Evolutionary conservation across 768 basidiomycete species (phyloP).

Genomic region (Pisolithus marmoratus): DNA sequence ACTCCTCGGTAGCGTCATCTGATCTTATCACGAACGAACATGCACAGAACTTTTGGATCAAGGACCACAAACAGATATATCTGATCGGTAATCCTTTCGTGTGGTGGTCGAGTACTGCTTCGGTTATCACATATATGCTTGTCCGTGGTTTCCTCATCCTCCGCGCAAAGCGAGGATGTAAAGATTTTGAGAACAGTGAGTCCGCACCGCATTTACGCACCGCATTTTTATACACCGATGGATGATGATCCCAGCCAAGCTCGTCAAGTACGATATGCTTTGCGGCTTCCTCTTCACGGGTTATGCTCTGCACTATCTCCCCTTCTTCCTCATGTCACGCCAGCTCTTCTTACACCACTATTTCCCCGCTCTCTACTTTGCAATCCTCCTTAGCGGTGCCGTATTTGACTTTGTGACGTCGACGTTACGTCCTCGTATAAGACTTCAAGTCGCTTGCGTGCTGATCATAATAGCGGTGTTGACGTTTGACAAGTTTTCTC

Average conservation of each 20-base stretch:
- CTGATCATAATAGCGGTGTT: conserved; percentile 68
- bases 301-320: conserved; percentile 91
- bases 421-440: conserved; percentile 63
- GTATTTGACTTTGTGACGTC: conserved; percentile 87
- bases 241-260: conserved; percentile 51
- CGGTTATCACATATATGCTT: conserved; percentile 60
- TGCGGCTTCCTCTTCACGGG: conserved; percentile 90
- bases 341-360: conserved; percentile 99
- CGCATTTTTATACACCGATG: not conserved
- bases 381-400: conserved; percentile 69
- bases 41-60: conserved; percentile 93
- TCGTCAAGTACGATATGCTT: conserved; percentile 86
- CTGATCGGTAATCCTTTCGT: conserved; percentile 90
- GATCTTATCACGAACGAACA: conserved; percentile 2
- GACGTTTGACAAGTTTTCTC: conserved; percentile 74
- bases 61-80: conserved; percentile 93
- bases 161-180: conserved; percentile 84
- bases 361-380: conserved; percentile 93
- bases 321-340: conserved; percentile 95
- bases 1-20: not conserved
- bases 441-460: conserved; percentile 77
- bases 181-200: conserved; percentile 91
- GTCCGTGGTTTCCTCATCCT: conserved; percentile 79
- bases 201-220: not conserved
- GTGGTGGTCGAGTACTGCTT: conserved; percentile 81